Conservation (phyloP, 2,329 filamentous ascomycete genomes). For the Tetracladium maxilliforme region DNA sequence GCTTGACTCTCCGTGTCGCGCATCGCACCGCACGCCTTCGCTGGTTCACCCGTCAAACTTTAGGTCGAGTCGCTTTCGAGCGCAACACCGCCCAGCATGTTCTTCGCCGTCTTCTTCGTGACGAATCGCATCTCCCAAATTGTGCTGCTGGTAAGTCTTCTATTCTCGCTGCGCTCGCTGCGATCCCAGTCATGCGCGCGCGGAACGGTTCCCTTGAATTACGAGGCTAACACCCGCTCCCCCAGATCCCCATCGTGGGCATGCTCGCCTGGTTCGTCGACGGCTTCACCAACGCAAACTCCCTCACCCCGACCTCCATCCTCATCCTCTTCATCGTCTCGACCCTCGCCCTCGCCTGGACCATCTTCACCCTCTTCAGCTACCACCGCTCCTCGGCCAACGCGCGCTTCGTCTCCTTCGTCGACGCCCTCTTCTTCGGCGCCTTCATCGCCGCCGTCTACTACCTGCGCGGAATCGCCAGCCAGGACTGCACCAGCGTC, state of each 20-base stretch:
- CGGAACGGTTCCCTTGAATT: background rate
- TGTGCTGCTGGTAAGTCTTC: background rate
- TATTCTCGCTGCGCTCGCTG: background rate
- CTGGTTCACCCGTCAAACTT: too few species aligned
- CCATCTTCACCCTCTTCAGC: conserved; percentile 48
- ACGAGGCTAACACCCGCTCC: conserved; percentile 3
- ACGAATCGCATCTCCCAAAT: too few species aligned
- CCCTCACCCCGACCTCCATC: conserved; percentile 45
- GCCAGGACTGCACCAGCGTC: conserved; percentile 54
- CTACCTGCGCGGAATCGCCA: conserved; percentile 40
- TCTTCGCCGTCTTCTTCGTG: too few species aligned
- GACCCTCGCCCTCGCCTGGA: conserved; percentile 47
- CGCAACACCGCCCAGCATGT: too few species aligned
- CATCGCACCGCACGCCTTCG: too few species aligned
- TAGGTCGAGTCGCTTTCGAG: background rate
- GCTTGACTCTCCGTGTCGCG: too few species aligned
- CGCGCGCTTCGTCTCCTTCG: conserved; percentile 42
- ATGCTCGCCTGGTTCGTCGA: conserved; percentile 55
- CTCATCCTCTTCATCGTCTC: conserved; percentile 55
- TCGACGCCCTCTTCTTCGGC: conserved; percentile 48
- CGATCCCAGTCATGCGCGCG: background rate
- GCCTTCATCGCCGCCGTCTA: conserved; percentile 49
- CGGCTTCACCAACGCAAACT: conserved; percentile 38
- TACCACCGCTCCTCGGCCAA: conserved; percentile 48
- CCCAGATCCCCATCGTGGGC: conserved; percentile 47